Evolutionary conservation across 768 basidiomycete genomes (phyloP), one percentile per base, ranked within the genome.

Genomic region (Gautieria morchelliformis): DNA sequence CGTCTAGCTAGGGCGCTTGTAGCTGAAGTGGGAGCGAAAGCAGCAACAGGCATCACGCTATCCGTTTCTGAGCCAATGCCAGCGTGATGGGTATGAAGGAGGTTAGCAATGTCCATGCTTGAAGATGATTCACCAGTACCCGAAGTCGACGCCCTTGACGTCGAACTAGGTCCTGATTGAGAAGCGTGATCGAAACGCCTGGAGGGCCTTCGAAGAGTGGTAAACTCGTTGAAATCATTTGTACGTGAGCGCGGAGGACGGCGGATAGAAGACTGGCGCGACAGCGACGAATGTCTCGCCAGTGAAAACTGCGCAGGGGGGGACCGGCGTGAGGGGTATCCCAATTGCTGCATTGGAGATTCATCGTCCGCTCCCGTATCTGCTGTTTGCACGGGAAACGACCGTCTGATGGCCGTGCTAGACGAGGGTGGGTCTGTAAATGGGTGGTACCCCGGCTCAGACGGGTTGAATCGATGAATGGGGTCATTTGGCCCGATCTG

Each of bases 141-240:
- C 39, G 56, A 50, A 17, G 50, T 24, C 10, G 35, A 19, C 10
- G 6, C 10, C 19, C 52, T 42, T 14, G 63, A 66, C 19, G 66
- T 47, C 44, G 59, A 57, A 33, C 63, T 56, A 53, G 60, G 2
- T 58, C 46, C 30, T 44, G 39, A 17, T 46, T 49, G 52, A 19
- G 48, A 37, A 53, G 35, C 59, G 53, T n/a, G 64, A 39, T 66
- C 57, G 44, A 68, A 70, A 2, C 75, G 69, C 0, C 67, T 78
- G 5, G 72, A 70, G 17, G 78, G 79, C 52, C 87, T 79, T 32
- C 87, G 80, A 12, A 81, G 81, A 22, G 78, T 68, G 0, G 86
- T 84, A 60, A 85, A 88, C 27, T 89, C 87, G 64, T 77, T 82
- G 67, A 89, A 88, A 60, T 89, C 86, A 14, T 80, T 74, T 14